Base-by-base conservation (phyloP, 257 asterid species). In the Salvia hispanica region DNA sequence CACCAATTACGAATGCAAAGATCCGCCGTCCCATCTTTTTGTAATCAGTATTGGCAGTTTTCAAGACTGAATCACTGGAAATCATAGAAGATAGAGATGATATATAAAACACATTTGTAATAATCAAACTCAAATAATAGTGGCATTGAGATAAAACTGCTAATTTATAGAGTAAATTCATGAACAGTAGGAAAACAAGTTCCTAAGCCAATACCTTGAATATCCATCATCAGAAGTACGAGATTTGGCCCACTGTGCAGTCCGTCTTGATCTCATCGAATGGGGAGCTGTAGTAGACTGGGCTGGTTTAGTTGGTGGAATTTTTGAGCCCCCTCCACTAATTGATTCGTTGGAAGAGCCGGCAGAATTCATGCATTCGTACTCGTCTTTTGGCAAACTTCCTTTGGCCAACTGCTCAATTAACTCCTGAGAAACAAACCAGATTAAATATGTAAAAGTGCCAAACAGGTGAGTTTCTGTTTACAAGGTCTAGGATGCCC, bases 21-120 rank as follows among this genome's bases (percentile, higher is more conserved):
- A 90, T 88, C 58, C 99, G 90, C 63, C 85, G 95, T 57, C 99
- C 99, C 99, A 90, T 93, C 83, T 72, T 88, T 83, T 82, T 93
- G 34, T 66, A 79, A 56, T 93, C 99, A 40, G 43, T 74, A 6
- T 88, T 67, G 16, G 64, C 77, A 72, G 21, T 74, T 79, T 72
- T 85, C 82, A 91, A 70, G 74, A 64, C 81, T 0, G 99, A 94
- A 65, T 94, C 97, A 66, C 99, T 94, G 79, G 9, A 70, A 77
- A 46, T 4, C 45, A 37, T 37, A 64, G 48, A 61, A 72, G 59
- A 36, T 13, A 78, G 72, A 51, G 69, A 58, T 33, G 47, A 71
- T 40, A 55, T 28, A 44, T 62, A 47, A 15, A 73, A 54, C 71
- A 39, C 56, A 31, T 31, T 7, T 52, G 33, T 58, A 48, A 58